Evolutionary conservation across 2,329 filamentous ascomycete genomes (phyloP), one percentile per base, ranked within the genome.

Genomic region (Paraphoma sp.): DNA sequence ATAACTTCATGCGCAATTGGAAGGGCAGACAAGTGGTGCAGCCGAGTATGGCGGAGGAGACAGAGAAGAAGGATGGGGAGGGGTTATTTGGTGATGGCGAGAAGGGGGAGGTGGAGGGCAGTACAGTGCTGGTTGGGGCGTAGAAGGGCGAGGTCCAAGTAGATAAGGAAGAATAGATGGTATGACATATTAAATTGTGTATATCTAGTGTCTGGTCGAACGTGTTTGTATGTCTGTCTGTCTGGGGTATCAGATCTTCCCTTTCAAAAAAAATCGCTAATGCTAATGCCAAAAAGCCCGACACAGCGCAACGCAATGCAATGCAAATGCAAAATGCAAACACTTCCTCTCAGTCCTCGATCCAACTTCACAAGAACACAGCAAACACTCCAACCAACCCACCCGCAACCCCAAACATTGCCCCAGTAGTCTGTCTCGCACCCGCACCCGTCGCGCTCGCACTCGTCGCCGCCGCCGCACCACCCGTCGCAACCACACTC

Each of bases 21-120:
- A 71, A 67, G 49, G 76, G 76, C 9, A 64, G 76, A 48, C 71
- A 77, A 64, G 75, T 78, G 42, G 66, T 59, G 57, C 75, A 77
- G 69, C 74, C 74, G 16, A 36, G 33, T 36, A 74, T 69, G 56
- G 67, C 70, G 64, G 45, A 30, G 16, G 46, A 23, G 56, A 41
- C 11, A 40, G 58, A 62, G 51, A 58, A 68, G 54, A 64, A 54
- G 40, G 57, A 67, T 6, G 66, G 62, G 14, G 68, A 71, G 16
- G 72, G 70, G 0, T 66, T 75, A 43, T 51, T 73, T 47, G 69
- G 72, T 12, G 56, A 57, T 42, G 54, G 49, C 4, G 4, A 23
- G 38, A 28, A n/a, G 23, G 46, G 14, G 8, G 42, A 45, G 42
- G 42, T 51, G 2, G 49, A 45, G 10, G 49, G 31, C 14, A 51